A percentile compares a stretch with the other conserved stretches of the same genome.
Conservation (phyloP, 108 stramenopile genomes). For the Pseudonitzschia multiseries region DNA sequence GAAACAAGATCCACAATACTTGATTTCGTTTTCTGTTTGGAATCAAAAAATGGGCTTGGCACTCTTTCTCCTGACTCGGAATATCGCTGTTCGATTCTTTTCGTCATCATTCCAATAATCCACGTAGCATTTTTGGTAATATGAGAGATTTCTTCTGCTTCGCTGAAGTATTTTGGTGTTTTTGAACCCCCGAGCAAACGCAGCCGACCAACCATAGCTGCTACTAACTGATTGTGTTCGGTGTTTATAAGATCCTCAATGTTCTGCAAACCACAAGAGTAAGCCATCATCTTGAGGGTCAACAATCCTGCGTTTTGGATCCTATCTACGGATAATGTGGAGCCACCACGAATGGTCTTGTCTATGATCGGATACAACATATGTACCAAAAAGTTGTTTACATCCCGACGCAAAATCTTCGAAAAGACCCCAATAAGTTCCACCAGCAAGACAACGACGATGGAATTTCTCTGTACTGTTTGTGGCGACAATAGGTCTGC, state of each 20-base stretch:
- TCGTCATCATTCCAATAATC: constrained; percentile 2
- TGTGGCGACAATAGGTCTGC: neutral
- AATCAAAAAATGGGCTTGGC: neutral
- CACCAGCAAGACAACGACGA: constrained; percentile 9
- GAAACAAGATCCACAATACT: constrained; percentile 12
- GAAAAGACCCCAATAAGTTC: neutral
- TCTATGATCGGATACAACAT: constrained; percentile 22
- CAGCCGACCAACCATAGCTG: constrained; percentile 18
- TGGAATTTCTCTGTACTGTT: neutral
- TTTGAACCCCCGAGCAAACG: constrained; percentile 21
- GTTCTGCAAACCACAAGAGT: constrained; percentile 1
- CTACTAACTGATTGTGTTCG: constrained; percentile 20
- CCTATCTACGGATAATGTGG: neutral
- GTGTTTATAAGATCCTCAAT: constrained; percentile 2
- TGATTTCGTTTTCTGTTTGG: neutral
- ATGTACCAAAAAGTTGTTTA: neutral
- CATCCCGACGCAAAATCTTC: neutral
- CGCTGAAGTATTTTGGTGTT: neutral
- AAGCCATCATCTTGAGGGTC: neutral
- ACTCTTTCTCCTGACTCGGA: neutral
- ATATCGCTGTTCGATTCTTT: neutral
- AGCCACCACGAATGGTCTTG: constrained; percentile 15
- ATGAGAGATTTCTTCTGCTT: constrained; percentile 8
- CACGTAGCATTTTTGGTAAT: constrained; percentile 6
- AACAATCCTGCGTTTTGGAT: neutral